Conservation (phyloP, 345 rosid genomes). For the Lepidium sativum region DNA sequence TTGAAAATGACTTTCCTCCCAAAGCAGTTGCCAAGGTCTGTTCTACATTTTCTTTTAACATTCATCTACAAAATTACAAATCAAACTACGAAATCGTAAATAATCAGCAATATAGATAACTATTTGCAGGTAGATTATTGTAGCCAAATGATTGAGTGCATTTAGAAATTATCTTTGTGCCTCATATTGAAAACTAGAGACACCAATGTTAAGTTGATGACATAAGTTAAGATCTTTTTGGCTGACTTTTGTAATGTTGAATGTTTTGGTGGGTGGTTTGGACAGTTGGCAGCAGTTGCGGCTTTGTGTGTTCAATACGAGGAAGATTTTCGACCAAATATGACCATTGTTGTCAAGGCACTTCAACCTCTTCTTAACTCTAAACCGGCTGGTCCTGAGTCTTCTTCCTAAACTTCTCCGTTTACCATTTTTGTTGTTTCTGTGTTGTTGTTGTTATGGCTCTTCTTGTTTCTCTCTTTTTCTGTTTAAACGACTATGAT, state of each 20-base stretch:
- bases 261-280: not conserved
- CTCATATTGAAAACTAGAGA: not conserved
- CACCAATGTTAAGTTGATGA: not conserved
- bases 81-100: too few relatives aligned
- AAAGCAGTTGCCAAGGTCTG: conserved; percentile 95
- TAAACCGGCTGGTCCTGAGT: conserved; percentile 51
- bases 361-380: conserved; percentile 89
- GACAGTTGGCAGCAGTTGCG: conserved; percentile 96
- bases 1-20: conserved; percentile 84
- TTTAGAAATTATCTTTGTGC: not conserved
- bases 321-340: conserved; percentile 93
- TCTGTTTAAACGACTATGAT: conserved; percentile 2
- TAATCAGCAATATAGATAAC: not conserved
- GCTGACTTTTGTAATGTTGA: not conserved
- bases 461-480: not conserved
- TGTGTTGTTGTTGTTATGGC: conserved; percentile 13
- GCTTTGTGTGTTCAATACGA: conserved; percentile 97
- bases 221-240: not conserved
- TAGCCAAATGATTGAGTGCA: too few relatives aligned
- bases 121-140: not conserved
- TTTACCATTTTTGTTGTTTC: conserved; percentile 1
- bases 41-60: not conserved
- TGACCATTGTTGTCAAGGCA: conserved; percentile 98
- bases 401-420: conserved; percentile 15
- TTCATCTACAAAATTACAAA: too few relatives aligned